Base-by-base conservation (phyloP, 2,329 filamentous ascomycete genomes). In the Diplodia sapinea region DNA sequence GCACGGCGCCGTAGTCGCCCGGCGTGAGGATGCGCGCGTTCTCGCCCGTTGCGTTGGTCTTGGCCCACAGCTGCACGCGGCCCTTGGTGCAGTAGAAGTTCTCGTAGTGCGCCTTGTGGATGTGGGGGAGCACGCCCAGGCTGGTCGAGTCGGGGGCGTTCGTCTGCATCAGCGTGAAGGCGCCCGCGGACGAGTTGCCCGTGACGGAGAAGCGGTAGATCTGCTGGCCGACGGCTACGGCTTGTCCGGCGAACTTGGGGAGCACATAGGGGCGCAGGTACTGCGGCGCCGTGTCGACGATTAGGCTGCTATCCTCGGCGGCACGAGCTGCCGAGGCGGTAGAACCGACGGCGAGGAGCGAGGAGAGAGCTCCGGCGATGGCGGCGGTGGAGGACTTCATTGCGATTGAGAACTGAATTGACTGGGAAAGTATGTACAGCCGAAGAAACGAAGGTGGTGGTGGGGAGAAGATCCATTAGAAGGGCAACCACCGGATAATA, bases 31-130 rank as follows among this genome's bases (percentile, higher is more conserved):
- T 70, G 20, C 81, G 77, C 6, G 76, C 76, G 9, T 68, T 61
- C 7, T 75, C 71, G 65, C 79, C 74, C 54, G 78, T 74, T 4
- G 69, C 69, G 9, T 74, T 72, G 29, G 72, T 71, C 47, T 78
- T 76, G 2, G 81, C 76, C 82, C 82, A 84, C 12, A 84, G 78
- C 69, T 83, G 80, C 69, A 81, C 79, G 9, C 79, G 77, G 17
- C 82, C 82, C 51, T 80, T 80, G 68, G 79, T 74, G 64, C 76
- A 77, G 75, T 80, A 83, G 72, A 84, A 83, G 74, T 82, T 83
- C 72, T 83, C 81, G 67, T 83, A 82, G 68, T 82, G 79, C 26
- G 43, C 70, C 59, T 75, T 71, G 69, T 84, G 82, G 47, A 77
- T 75, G 69, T 83, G 82, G 1, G 81, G 81, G 3, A 82, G 74